phyloP scores from a whole-genome alignment of 306 rosid genomes.

The Betula pendula region DNA sequence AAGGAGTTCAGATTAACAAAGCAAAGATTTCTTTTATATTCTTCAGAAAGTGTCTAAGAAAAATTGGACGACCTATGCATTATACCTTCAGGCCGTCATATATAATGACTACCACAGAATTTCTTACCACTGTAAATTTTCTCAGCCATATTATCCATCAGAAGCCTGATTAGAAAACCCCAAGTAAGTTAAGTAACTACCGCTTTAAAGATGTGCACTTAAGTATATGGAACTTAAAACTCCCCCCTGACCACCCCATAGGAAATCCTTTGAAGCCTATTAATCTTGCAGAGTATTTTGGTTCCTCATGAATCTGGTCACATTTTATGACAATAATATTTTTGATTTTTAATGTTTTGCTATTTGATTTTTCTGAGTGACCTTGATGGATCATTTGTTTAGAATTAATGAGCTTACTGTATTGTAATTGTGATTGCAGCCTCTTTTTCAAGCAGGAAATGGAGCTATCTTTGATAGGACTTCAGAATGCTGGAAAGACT shows the following conservation, averaged over 20 bases:
- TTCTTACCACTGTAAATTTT: background rate
- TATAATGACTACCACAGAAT: background rate
- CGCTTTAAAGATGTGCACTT: background rate
- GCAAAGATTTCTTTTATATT: background rate
- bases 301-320: constrained; percentile 10
- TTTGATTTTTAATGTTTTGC: background rate
- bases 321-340: background rate
- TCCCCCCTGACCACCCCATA: background rate
- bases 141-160: background rate
- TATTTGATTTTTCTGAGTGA: background rate
- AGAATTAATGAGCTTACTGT: constrained; percentile 19
- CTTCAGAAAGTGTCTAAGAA: background rate
- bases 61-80: too few relatives aligned
- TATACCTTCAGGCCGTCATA: background rate
- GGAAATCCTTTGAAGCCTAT: background rate
- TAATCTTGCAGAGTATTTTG: constrained; percentile 5
- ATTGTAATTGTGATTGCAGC: constrained; percentile 59
- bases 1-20: background rate
- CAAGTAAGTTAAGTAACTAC: background rate
- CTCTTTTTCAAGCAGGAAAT: constrained; percentile 96
- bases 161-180: background rate
- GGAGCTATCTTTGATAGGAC: constrained; percentile 91
- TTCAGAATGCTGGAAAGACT: constrained; percentile 94
- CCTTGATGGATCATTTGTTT: constrained; percentile 25
- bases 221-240: background rate